Conservation (phyloP, 768 basidiomycete species). For the Pleurotus ostreatus region DNA sequence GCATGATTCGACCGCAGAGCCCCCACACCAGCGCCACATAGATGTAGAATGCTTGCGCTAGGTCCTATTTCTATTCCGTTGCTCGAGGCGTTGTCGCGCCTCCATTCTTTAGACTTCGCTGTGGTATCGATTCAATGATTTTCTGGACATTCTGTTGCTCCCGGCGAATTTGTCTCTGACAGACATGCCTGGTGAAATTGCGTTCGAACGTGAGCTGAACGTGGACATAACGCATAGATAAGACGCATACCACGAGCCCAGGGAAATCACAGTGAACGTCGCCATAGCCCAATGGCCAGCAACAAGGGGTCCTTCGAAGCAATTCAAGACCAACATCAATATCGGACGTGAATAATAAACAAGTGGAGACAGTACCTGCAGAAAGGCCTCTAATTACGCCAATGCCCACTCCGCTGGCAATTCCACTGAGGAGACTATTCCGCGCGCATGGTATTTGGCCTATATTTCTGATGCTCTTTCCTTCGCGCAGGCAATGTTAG, state of each 20-base stretch:
- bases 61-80: not conserved
- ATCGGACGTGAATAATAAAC: constrained; percentile 1
- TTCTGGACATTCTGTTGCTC: not conserved
- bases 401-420: constrained; percentile 75
- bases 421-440: constrained; percentile 70
- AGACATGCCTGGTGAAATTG: constrained; percentile 1
- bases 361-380: constrained; percentile 35
- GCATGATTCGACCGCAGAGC: not conserved
- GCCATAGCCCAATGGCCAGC: constrained; percentile 81
- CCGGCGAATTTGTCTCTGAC: constrained; percentile 1
- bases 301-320: constrained; percentile 47
- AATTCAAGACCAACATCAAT: not conserved
- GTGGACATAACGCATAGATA: not conserved
- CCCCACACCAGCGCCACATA: too few species aligned
- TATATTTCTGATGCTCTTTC: constrained; percentile 55
- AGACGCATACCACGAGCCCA: constrained; percentile 61
- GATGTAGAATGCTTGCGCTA: not conserved
- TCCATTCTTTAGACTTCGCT: constrained; percentile 1
- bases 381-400: constrained; percentile 70
- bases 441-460: constrained; percentile 75
- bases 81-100: not conserved
- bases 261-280: constrained; percentile 63
- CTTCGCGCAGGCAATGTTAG: constrained; percentile 1
- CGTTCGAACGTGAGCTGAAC: too few species aligned
- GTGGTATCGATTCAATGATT: constrained; percentile 5